Base-by-base conservation (phyloP, 1,284 basidiomycete species). In the Rugosomyces carneus region DNA sequence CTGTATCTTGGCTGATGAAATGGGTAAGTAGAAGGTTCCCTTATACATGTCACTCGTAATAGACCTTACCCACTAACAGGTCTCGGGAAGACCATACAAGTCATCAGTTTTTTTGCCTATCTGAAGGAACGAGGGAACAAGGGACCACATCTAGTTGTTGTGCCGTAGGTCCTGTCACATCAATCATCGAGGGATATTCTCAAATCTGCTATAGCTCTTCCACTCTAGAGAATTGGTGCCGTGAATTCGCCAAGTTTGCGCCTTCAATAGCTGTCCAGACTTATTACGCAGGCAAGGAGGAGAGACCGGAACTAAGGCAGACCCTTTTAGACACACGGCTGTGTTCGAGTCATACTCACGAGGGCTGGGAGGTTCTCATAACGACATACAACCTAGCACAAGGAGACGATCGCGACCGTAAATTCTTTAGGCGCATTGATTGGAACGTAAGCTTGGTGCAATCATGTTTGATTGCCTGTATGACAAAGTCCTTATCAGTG, bases 1-100 rank as follows among this genome's bases (percentile, higher is more conserved):
- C 50, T 97, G 94, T 66, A 99, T 99, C 61, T 75, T 99, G 21
- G 95, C 95, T 1, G 95, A 99, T 66, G 93, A 97, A 67, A 97
- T 97, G 94, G 93, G 93, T 86, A 61, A 56, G 80, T 74, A 34
- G 27, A 24, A 40, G n/a, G n/a, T n/a, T n/a, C n/a, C 43, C 42
- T 44, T 40, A 29, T 32, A 27, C 42, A 40, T 37, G 40, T 38
- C 18, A 21, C 48, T 43, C 21, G 46, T 35, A 47, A 40, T 7
- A 44, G 48, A 47, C 39, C 34, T 53, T 37, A 50, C 36, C 24
- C 40, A 16, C 38, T 46, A 23, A 24, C 57, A 92, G 91, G 93
- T 58, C 81, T 99, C 47, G 96, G 96, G 23, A 99, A 99, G 73
- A 99, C 95, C 1, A 89, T 93, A 19, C 95, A 99, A 68, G 95